phyloP scores from a whole-genome alignment of 495 filamentous ascomycete species.

The Podospora comata region DNA sequence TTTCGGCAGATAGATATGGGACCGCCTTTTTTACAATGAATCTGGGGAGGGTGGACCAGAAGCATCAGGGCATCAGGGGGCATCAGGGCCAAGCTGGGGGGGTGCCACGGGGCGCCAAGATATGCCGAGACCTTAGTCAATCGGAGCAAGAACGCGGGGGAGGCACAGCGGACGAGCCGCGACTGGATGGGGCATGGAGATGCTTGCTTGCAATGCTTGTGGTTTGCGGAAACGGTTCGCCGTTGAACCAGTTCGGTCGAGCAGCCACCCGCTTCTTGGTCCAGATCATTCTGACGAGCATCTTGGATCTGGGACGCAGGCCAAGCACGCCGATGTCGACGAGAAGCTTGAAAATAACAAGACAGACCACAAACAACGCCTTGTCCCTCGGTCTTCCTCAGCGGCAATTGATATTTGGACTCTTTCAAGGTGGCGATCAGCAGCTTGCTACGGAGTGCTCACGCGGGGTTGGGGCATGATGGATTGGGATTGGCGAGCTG shows the following conservation, averaged over 20 bases:
- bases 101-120: constrained; percentile 15
- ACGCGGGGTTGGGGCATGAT: neutral
- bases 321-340: neutral
- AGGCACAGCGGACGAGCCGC: constrained; percentile 3
- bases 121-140: neutral
- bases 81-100: neutral
- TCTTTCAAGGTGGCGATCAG: neutral
- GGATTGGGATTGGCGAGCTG: neutral
- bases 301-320: neutral
- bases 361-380: neutral
- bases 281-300: neutral
- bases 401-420: neutral
- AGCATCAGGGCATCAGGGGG: neutral
- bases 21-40: constrained; percentile 4
- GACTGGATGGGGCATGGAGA: neutral
- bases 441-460: neutral
- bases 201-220: neutral
- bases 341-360: neutral
- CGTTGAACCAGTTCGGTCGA: constrained; percentile 1
- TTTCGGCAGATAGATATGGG: constrained; percentile 21
- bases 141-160: constrained; percentile 16
- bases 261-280: neutral
- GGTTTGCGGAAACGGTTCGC: neutral
- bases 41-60: constrained; percentile 3
- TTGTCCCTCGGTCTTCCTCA: neutral